A percentile compares a stretch with the other conserved stretches of the same genome.
Evolutionary conservation across 1,139 yeast genomes (phyloP).

Genomic region (Geotrichum europaeum): DNA sequence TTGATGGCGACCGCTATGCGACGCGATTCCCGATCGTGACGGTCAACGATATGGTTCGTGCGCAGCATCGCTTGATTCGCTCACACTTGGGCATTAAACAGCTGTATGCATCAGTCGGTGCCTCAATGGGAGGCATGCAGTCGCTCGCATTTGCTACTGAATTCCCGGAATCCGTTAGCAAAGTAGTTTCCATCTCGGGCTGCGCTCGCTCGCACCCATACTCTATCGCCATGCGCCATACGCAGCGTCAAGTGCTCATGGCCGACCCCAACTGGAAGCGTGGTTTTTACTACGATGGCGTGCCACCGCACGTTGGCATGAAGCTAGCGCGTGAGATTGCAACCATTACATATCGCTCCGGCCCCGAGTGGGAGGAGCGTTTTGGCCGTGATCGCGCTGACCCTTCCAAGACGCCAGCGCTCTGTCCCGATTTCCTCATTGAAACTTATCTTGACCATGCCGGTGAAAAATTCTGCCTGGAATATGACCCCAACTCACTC

Average conservation of each 20-base stretch:
- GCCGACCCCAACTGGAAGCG: slow-evolving; percentile 93
- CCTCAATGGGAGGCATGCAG: slow-evolving; percentile 98
- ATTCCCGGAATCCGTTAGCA: slow-evolving; percentile 68
- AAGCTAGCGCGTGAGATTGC: slow-evolving; percentile 90
- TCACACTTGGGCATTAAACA: slow-evolving; percentile 57
- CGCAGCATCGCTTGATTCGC: slow-evolving; percentile 64
- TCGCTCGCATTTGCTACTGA: slow-evolving; percentile 82
- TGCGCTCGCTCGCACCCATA: slow-evolving; percentile 94
- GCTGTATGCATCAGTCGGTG: slow-evolving; percentile 77
- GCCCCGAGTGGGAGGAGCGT: slow-evolving; percentile 94
- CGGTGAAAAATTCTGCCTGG: slow-evolving; percentile 87
- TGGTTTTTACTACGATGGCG: slow-evolving; percentile 71
- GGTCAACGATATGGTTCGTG: slow-evolving; percentile 84
- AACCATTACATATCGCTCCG: slow-evolving; percentile 88
- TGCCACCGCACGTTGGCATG: slow-evolving; percentile 95
- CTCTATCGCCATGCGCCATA: slow-evolving; percentile 87
- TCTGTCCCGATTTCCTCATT: slow-evolving; percentile 87
- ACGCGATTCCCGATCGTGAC: slow-evolving; percentile 84
- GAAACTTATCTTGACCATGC: slow-evolving; percentile 93
- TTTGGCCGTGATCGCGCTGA: slow-evolving; percentile 87
- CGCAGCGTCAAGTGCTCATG: slow-evolving; percentile 90
- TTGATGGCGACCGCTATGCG: slow-evolving; percentile 64
- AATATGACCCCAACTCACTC: slow-evolving; percentile 86
- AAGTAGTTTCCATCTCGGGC: slow-evolving; percentile 74
- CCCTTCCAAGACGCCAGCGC: slow-evolving; percentile 70